Conservation (phyloP, 163 green algal species). For the Coccomyxa subellipsoidea region DNA sequence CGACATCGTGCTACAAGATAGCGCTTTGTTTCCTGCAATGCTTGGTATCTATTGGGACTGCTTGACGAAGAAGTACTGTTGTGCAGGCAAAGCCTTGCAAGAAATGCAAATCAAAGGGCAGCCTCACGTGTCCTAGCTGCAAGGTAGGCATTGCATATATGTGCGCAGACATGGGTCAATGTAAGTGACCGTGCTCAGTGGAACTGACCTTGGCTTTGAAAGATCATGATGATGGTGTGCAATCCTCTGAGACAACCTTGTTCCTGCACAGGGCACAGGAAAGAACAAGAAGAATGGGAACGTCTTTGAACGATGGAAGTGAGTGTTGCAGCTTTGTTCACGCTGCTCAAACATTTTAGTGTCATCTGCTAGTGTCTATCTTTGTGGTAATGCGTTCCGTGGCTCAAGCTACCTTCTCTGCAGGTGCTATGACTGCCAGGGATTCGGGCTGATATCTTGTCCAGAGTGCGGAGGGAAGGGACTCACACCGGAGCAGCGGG, state of each 20-base stretch:
- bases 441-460: slow-evolving; percentile 44
- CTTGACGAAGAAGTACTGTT: not conserved
- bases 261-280: slow-evolving; percentile 15
- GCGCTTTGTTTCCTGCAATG: too few relatives aligned
- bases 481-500: slow-evolving; percentile 43
- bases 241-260: too few relatives aligned
- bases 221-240: too few relatives aligned
- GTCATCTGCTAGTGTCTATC: not conserved
- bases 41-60: too few relatives aligned
- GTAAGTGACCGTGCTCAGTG: too few relatives aligned
- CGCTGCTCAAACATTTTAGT: not conserved
- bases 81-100: not conserved
- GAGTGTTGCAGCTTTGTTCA: slow-evolving; percentile 5
- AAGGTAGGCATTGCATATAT: slow-evolving; percentile 15
- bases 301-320: slow-evolving; percentile 39
- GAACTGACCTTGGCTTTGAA: too few relatives aligned
- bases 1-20: too few relatives aligned
- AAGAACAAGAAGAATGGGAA: slow-evolving; percentile 31
- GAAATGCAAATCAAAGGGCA: slow-evolving; percentile 16
- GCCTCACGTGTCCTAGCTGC: slow-evolving; percentile 18
- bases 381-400: not conserved
- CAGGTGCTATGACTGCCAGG: slow-evolving; percentile 32
- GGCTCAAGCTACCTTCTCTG: too few relatives aligned
- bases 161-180: too few relatives aligned
- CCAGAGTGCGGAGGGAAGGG: slow-evolving; percentile 32